A percentile compares a stretch with the other conserved stretches of the same genome.
Evolutionary conservation across 176 grass and related monocot species (phyloP).

Genomic region (Oropetium thomaeum): DNA sequence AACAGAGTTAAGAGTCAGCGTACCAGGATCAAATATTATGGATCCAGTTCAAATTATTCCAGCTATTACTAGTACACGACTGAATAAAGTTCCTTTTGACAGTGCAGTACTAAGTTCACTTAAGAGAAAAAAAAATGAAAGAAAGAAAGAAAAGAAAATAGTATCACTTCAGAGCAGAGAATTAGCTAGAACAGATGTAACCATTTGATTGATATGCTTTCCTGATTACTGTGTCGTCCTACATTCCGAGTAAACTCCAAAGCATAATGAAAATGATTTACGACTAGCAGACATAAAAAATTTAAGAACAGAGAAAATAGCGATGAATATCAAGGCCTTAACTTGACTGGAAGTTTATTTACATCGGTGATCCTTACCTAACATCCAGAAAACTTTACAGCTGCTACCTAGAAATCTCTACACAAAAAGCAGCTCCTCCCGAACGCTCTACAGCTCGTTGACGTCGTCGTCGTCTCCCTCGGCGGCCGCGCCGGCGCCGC

Average conservation of each 20-base stretch:
- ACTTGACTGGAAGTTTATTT: neutral
- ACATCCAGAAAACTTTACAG: neutral
- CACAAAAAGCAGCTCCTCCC: neutral
- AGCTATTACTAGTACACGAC: too few relatives aligned
- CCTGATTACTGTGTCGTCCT: neutral
- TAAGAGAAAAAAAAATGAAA: too few relatives aligned
- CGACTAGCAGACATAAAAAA: too few relatives aligned
- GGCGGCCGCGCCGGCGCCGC: neutral
- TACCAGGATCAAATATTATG: constrained; percentile 16
- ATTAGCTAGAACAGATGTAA: too few relatives aligned
- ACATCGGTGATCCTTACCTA: neutral
- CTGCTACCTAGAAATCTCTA: neutral
- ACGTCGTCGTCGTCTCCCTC: constrained; percentile 24
- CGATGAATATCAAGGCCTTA: too few relatives aligned
- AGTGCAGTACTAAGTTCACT: too few relatives aligned
- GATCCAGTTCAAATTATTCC: neutral
- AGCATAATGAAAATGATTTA: too few relatives aligned
- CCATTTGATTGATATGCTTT: too few relatives aligned
- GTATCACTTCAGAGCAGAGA: too few relatives aligned
- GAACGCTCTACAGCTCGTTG: constrained; percentile 19
- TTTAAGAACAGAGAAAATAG: too few relatives aligned
- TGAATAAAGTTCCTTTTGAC: too few relatives aligned
- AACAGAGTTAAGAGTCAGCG: neutral
- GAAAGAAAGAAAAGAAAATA: too few relatives aligned
- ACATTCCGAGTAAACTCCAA: neutral